Percentiles rank a stretch among this genome's conserved stretches.
phyloP scores from a whole-genome alignment of 1,284 basidiomycete genomes.

The Cutaneotrichosporon mucoides region DNA sequence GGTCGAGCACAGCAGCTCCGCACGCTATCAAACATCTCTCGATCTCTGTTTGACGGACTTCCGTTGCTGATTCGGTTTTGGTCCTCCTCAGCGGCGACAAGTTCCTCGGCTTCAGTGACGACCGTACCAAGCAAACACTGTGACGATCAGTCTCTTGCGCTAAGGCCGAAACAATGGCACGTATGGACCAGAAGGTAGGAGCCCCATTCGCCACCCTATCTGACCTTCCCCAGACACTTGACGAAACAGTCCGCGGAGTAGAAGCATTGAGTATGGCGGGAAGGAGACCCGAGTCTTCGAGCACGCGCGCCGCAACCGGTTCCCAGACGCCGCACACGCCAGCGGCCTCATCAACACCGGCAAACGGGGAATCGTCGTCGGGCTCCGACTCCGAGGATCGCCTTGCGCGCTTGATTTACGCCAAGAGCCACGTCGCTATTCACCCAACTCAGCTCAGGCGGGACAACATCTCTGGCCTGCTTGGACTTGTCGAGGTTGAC shows the following conservation, averaged over 20 bases:
- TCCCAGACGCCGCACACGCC: neutral
- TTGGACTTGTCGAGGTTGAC: constrained; percentile 69
- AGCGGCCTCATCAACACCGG: neutral
- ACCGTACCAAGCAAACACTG: too few relatives aligned
- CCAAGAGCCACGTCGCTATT: constrained; percentile 87
- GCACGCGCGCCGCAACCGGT: neutral
- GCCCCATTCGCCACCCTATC: neutral
- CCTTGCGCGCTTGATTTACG: constrained; percentile 62
- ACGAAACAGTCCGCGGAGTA: neutral
- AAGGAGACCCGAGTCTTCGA: neutral
- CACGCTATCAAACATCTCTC: neutral
- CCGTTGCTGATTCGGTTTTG: too few relatives aligned
- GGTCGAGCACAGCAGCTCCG: neutral
- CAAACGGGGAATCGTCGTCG: neutral
- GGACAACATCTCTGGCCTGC: constrained; percentile 91
- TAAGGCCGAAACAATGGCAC: neutral
- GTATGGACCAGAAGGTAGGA: neutral
- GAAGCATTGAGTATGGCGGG: neutral
- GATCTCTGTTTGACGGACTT: too few relatives aligned
- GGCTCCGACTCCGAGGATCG: constrained; percentile 3
- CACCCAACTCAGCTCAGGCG: constrained; percentile 86
- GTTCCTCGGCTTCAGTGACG: too few relatives aligned
- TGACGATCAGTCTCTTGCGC: too few relatives aligned
- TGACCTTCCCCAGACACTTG: neutral
- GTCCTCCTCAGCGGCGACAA: too few relatives aligned